Evolutionary conservation across 306 rosid genomes (phyloP).

Genomic region (Acmispon strigosus): DNA sequence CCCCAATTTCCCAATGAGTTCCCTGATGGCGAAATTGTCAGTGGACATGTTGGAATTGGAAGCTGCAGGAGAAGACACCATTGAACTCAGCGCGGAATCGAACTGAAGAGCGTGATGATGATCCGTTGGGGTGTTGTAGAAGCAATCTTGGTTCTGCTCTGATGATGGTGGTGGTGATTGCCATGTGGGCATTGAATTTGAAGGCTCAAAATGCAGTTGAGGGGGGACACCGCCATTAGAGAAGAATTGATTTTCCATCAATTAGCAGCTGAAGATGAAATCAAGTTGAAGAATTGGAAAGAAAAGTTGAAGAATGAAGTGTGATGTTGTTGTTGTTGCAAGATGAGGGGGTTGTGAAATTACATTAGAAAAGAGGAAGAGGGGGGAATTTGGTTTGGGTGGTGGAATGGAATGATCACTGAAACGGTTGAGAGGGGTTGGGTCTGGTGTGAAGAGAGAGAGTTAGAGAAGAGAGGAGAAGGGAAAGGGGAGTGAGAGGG

Average conservation of each 20-base stretch:
- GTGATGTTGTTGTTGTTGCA: too few species aligned
- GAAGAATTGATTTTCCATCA: slow-evolving; percentile 50
- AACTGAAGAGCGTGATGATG: slow-evolving; percentile 38
- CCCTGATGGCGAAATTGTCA: slow-evolving; percentile 55
- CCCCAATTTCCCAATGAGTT: slow-evolving; percentile 65
- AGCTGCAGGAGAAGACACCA: slow-evolving; percentile 76
- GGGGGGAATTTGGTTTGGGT: not conserved
- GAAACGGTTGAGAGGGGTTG: not conserved
- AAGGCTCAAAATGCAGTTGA: slow-evolving; percentile 35
- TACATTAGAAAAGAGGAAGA: slow-evolving; percentile 1
- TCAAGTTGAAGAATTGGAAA: not conserved
- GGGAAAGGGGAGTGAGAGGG: slow-evolving; percentile 12
- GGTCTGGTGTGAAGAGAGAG: slow-evolving; percentile 19
- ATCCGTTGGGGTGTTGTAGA: slow-evolving; percentile 38
- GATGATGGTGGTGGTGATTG: slow-evolving; percentile 2
- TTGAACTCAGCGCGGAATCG: slow-evolving; percentile 67
- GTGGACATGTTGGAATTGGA: slow-evolving; percentile 55
- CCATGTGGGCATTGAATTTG: slow-evolving; percentile 50
- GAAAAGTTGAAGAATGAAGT: not conserved
- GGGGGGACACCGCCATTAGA: slow-evolving; percentile 42
- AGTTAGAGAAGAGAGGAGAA: not conserved
- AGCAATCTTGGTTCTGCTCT: slow-evolving; percentile 37
- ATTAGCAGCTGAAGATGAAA: not conserved
- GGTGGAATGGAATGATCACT: slow-evolving; percentile 13
- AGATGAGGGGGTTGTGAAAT: not conserved